A percentile compares a stretch with the other conserved stretches of the same genome.
phyloP scores from a whole-genome alignment of 306 rosid species.

The Trifolium repens region DNA sequence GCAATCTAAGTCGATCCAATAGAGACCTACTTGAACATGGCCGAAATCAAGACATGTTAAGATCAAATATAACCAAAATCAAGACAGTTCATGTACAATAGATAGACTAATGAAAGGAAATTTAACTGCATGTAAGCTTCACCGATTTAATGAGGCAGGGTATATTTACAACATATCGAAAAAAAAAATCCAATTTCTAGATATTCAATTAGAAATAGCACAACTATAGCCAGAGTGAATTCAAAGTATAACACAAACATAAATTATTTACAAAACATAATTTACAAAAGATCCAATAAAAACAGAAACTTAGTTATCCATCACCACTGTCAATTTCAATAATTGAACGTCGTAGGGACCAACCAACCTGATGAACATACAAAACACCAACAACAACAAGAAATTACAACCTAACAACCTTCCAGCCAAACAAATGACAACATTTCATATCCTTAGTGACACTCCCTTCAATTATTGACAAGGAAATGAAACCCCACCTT shows the following conservation, averaged over 20 bases:
- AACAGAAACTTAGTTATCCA: conserved; percentile 13
- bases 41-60: conserved; percentile 20
- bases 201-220: conserved; percentile 12
- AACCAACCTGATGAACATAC: conserved; percentile 31
- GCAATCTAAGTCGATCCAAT: background rate
- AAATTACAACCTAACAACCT: conserved; percentile 42
- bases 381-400: conserved; percentile 32
- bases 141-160: conserved; percentile 11
- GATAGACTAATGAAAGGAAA: conserved; percentile 17
- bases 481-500: conserved; percentile 19
- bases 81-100: background rate
- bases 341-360: conserved; percentile 24
- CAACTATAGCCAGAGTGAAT: background rate
- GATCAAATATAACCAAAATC: too few relatives aligned
- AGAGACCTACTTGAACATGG: conserved; percentile 7
- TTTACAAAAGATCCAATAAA: conserved; percentile 21
- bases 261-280: conserved; percentile 13
- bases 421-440: conserved; percentile 41
- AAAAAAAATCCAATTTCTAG: background rate
- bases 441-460: conserved; percentile 24
- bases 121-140: conserved; percentile 6
- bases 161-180: background rate
- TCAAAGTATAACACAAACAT: conserved; percentile 8
- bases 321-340: conserved; percentile 32
- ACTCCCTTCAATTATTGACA: conserved; percentile 8